A percentile compares a stretch with the other conserved stretches of the same genome.
phyloP scores from a whole-genome alignment of 2,329 filamentous ascomycete genomes.

The Thelonectria rubi region DNA sequence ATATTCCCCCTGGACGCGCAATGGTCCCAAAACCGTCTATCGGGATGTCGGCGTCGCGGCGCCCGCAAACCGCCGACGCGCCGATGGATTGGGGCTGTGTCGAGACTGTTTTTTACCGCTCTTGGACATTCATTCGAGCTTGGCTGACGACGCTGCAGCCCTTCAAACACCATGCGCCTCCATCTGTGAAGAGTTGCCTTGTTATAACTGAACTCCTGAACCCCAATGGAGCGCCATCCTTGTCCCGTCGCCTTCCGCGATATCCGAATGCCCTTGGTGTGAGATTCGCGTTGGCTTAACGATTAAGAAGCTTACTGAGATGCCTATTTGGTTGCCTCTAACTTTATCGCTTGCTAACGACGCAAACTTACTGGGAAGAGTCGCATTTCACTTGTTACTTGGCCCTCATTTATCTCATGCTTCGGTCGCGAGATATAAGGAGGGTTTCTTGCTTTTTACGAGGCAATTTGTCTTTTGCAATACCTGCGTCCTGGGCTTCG shows the following conservation, averaged over 20 bases:
- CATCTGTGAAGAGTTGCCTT: neutral
- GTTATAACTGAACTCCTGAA: neutral
- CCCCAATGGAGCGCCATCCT: neutral
- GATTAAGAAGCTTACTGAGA: too few species aligned
- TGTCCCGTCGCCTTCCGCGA: neutral
- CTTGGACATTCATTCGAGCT: conserved; percentile 1
- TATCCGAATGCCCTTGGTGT: neutral
- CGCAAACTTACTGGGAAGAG: too few species aligned
- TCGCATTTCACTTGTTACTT: too few species aligned
- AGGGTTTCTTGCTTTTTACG: too few species aligned
- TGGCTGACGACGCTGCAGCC: neutral
- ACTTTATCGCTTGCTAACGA: too few species aligned
- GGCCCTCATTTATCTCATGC: too few species aligned
- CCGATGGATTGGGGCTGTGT: conserved; percentile 1
- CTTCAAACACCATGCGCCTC: neutral
- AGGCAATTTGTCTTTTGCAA: too few species aligned
- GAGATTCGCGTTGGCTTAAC: too few species aligned
- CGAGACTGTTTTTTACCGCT: neutral
- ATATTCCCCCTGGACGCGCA: neutral
- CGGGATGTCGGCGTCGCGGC: neutral
- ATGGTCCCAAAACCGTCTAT: neutral
- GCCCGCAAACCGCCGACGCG: conserved; percentile 1
- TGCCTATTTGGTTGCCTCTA: too few species aligned
- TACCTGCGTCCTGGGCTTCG: too few species aligned
- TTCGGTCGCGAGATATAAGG: too few species aligned